Base-by-base conservation (phyloP, 1,139 yeast species). In the Yamadazyma taylorii region DNA sequence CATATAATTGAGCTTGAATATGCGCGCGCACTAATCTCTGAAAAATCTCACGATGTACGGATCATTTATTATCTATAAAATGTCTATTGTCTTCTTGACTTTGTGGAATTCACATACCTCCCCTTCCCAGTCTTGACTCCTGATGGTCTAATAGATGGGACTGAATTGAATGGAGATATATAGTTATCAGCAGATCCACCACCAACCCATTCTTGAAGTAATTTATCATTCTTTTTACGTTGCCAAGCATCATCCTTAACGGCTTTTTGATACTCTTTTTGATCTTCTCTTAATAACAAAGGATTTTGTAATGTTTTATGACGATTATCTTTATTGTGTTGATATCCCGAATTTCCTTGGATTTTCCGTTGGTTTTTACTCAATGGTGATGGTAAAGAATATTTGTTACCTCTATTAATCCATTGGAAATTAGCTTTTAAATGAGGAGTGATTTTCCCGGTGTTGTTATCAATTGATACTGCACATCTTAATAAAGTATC, bases 141-240 rank as follows among this genome's bases (percentile, higher is more conserved):
- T 14, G 81, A 75, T 25, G 77, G 75, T 54, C 84, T 75, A 27
- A 77, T 67, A 2, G 78, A 79, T 36, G 82, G 79, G 30, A 78
- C 73, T 5, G 89, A 60, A 40, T 66, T 85, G 61, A 92, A 92
- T 8, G 98, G 97, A n/a, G 96, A 84, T 39, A 84, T 80, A 52
- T 80, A 82, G 52, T 86, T 84, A 53, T 90, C 97, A 6, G 95
- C 97, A 42, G 95, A 84, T 4, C 95, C 96, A 14, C 95, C 95
- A 21, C 96, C 96, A 38, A 89, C 80, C 85, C 95, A 92, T 54
- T 88, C 89, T 52, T 84, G 81, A 47, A 89, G 67, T 45, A 85
- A 69, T 63, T 89, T 89, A 52, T 89, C 97, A 51, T 87, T 87
- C 54, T 87, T 86, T 52, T 85, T 76, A 57, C 87, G 78, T 52